Base-by-base conservation (phyloP, 768 basidiomycete species). In the Phylloporus arenicola region DNA sequence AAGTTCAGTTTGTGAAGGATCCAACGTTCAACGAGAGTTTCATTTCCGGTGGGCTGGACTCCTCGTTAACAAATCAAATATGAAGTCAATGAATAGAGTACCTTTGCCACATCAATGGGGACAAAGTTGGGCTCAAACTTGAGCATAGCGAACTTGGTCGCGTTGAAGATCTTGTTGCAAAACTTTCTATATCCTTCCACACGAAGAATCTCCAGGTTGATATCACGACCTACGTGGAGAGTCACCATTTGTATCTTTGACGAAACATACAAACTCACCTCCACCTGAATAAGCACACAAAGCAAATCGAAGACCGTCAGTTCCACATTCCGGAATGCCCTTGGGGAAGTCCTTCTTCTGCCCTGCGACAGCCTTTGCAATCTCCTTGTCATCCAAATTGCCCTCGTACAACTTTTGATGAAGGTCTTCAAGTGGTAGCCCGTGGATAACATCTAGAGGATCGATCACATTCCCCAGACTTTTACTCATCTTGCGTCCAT, bases 301-400 rank as follows among this genome's bases (percentile, higher is more conserved):
- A 5, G 95, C 91, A 71, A 99, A 97, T 38, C 96, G 76, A 59
- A 99, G 73, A 1, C 96, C 96, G 64, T 98, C 96, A 7, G 93
- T 94, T 27, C 96, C 96, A 63, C 96, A 99, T 69, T 99, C 92
- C 0, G 96, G 96, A 50, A 99, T 99, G 14, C 96, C 96, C 68
- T 92, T 96, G 11, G 95, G 95, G 77, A 93, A 99, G 67, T 98
- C 88, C 69, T 95, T 95, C 83, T 97, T 97, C 78, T 99, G 96
- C 10, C 95, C 96, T 10, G 84, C 77, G 56, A 84, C 88, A 1
- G 95, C 96, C 69, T 94, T 95, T 31, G 70, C 64, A 51, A 98
- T 88, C 71, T 98, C 96, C 67, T 86, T 88, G 55, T 91, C 89
- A 44, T 96, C 94, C 51, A 99, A 66, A 64, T 98, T 98, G 2